Evolutionary conservation across 805 yeast genomes (phyloP).

Genomic region (Jamesozyma jinghongensis): DNA sequence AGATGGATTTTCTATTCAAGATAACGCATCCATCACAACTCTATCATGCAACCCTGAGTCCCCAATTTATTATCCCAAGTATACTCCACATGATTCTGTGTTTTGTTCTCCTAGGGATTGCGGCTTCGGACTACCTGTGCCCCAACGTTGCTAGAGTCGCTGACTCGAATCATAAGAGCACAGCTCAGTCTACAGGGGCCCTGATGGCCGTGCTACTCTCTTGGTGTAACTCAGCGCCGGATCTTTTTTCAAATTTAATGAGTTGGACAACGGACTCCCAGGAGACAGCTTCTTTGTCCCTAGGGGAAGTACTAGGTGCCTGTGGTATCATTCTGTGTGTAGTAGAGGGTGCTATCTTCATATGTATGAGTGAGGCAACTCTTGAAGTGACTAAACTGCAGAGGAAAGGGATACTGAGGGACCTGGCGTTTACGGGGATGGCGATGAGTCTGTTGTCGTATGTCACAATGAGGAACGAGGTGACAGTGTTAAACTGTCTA

Average conservation of each 20-base stretch:
- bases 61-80: conserved; percentile 19
- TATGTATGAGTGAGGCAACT: conserved; percentile 19
- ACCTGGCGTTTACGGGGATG: conserved; percentile 18
- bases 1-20: conserved; percentile 17
- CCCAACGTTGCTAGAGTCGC: conserved; percentile 28
- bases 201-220: conserved; percentile 27
- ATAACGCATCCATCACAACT: conserved; percentile 24
- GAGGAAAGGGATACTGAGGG: conserved; percentile 16
- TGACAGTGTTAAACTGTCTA: conserved; percentile 22
- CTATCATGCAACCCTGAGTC: conserved; percentile 16
- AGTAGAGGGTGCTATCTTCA: conserved; percentile 28
- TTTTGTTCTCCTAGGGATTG: conserved; percentile 28
- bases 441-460: conserved; percentile 22
- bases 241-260: conserved; percentile 29
- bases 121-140: conserved; percentile 31
- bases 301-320: conserved; percentile 32
- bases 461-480: conserved; percentile 15
- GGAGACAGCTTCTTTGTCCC: conserved; percentile 23
- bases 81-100: conserved; percentile 19
- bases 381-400: conserved; percentile 14
- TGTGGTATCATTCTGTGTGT: conserved; percentile 31
- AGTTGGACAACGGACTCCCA: conserved; percentile 25
- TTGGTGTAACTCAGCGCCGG: conserved; percentile 33
- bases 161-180: conserved; percentile 8
- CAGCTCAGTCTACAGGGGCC: conserved; percentile 11